Evolutionary conservation across 176 grass and related monocot genomes (phyloP).

Genomic region (Pontederia paniculata): DNA sequence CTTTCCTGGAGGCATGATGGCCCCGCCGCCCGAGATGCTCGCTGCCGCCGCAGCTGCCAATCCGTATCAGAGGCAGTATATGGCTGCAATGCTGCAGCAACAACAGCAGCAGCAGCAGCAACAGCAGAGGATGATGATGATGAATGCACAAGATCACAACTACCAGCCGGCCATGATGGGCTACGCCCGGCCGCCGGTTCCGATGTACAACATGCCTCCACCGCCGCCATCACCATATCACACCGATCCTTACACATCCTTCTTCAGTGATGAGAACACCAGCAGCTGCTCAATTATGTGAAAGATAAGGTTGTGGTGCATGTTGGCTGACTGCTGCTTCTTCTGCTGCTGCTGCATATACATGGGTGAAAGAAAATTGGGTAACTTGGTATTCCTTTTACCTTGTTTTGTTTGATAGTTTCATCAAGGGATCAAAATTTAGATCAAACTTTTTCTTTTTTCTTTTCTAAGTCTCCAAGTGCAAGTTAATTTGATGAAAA

Average conservation of each 20-base stretch:
- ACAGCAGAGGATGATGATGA: slow-evolving; percentile 23
- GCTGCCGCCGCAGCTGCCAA: slow-evolving; percentile 2
- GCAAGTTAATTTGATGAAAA: too few relatives aligned
- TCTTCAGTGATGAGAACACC: slow-evolving; percentile 12
- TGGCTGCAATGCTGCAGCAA: slow-evolving; percentile 28
- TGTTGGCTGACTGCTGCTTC: neutral
- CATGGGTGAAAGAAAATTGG: neutral
- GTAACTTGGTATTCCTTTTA: too few relatives aligned
- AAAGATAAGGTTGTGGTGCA: neutral
- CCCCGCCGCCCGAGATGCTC: neutral
- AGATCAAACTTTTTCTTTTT: too few relatives aligned
- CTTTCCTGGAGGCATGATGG: slow-evolving; percentile 23
- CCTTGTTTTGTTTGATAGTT: too few relatives aligned
- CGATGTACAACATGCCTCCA: slow-evolving; percentile 3
- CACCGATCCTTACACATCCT: neutral
- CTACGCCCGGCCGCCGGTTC: slow-evolving; percentile 8
- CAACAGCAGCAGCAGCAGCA: slow-evolving; percentile 37
- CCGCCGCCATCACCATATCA: neutral
- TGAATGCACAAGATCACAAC: neutral
- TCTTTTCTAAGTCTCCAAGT: too few relatives aligned
- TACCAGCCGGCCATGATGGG: slow-evolving; percentile 13
- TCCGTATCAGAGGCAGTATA: slow-evolving; percentile 21
- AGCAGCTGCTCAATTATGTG: slow-evolving; percentile 12
- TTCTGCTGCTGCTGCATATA: neutral
- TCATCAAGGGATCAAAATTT: too few relatives aligned